These are phyloP conservation scores for Colletotrichum ledebouriae DNA, from an alignment of 2,329 filamentous ascomycete species.

Conservation along the genomic window DNA sequence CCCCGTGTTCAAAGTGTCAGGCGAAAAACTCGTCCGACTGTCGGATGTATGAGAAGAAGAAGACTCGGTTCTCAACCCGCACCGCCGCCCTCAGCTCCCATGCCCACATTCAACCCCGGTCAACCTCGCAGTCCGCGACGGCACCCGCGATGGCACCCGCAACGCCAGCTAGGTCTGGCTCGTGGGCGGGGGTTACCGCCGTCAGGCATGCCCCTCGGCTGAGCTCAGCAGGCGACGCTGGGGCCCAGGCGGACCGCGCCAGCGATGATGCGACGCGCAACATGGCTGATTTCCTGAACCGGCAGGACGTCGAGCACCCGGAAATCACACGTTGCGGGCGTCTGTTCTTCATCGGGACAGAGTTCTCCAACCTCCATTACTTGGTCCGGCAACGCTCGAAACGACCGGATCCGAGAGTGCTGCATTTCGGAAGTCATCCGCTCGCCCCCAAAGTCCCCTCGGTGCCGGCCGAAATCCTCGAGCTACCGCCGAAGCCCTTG, in stretches of 20 bases:
- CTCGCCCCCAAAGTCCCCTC: constrained; percentile 56
- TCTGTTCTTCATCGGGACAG: constrained; percentile 67
- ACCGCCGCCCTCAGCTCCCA: constrained; percentile 46
- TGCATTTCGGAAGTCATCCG: constrained; percentile 53
- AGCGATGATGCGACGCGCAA: constrained; percentile 59
- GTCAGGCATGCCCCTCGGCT: neutral
- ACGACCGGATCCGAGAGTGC: constrained; percentile 45
- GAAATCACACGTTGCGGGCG: constrained; percentile 63
- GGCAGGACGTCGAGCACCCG: constrained; percentile 58
- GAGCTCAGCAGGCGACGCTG: constrained; percentile 15
- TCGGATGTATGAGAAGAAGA: constrained; percentile 64
- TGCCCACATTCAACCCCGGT: constrained; percentile 61
- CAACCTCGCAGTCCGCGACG: constrained; percentile 46
- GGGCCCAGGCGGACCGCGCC: constrained; percentile 40
- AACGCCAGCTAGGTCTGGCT: constrained; percentile 42
- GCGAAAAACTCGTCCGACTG: constrained; percentile 58
- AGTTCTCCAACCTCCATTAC: constrained; percentile 69
- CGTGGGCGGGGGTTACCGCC: constrained; percentile 14
- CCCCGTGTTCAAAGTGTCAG: constrained; percentile 63
- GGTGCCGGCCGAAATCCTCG: constrained; percentile 61
- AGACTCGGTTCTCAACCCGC: constrained; percentile 55
- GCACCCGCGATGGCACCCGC: constrained; percentile 45
- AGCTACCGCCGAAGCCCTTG: constrained; percentile 61
- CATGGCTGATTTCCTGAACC: constrained; percentile 64
- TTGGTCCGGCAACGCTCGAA: constrained; percentile 61